Conservation (phyloP, 140 eudicot species). For the Anethum foeniculum region DNA sequence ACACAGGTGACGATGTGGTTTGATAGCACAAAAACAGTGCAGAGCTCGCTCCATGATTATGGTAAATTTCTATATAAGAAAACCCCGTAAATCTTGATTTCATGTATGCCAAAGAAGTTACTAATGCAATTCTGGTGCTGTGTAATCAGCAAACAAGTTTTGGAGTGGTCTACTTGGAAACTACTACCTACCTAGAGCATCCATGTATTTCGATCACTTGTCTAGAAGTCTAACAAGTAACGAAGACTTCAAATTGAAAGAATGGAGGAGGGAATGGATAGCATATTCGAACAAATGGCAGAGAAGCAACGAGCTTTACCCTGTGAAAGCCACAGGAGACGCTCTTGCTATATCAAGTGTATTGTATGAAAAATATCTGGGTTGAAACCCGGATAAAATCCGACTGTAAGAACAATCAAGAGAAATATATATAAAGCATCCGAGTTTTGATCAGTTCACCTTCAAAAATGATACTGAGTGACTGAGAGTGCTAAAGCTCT, state of each 20-base stretch:
- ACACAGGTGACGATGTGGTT: constrained; percentile 97
- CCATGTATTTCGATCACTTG: constrained; percentile 52
- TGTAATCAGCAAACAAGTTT: constrained; percentile 72
- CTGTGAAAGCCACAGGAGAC: constrained; percentile 71
- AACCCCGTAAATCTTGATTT: neutral
- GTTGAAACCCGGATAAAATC: constrained; percentile 2
- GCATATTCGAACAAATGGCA: constrained; percentile 81
- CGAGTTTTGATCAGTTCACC: neutral
- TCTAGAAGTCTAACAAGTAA: constrained; percentile 43
- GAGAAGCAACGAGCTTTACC: constrained; percentile 49
- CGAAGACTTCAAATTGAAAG: constrained; percentile 37
- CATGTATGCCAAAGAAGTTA: neutral
- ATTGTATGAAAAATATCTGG: constrained; percentile 51
- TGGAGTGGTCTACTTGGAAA: constrained; percentile 79
- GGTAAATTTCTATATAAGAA: constrained; percentile 30
- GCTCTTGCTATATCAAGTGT: constrained; percentile 54
- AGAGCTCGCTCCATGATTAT: constrained; percentile 91
- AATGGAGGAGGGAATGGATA: constrained; percentile 95
- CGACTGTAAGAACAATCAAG: neutral
- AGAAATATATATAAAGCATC: neutral
- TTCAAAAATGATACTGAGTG: neutral
- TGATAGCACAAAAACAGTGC: constrained; percentile 53
- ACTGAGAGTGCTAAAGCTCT: neutral
- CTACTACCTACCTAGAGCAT: constrained; percentile 88
- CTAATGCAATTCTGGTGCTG: neutral